Evolutionary conservation across 257 asterid genomes (phyloP).

Genomic region (Knoxia roxburghii): DNA sequence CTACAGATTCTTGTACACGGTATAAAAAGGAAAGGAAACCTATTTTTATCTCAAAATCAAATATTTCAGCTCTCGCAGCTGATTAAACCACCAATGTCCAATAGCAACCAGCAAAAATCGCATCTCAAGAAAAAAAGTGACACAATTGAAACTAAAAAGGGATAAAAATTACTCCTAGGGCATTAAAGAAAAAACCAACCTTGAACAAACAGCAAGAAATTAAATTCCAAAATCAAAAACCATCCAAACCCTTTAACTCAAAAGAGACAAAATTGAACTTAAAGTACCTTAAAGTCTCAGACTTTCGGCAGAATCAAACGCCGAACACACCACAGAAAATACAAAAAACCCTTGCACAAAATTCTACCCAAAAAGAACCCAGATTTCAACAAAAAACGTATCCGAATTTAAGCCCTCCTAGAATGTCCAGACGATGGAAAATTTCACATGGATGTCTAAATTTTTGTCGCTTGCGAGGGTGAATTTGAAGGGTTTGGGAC

Average conservation of each 20-base stretch:
- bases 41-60: background rate
- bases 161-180: background rate
- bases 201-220: conserved; percentile 2
- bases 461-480: conserved; percentile 8
- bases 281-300: conserved; percentile 20
- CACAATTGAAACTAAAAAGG: background rate
- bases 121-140: background rate
- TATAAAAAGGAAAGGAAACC: background rate
- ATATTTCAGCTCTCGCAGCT: background rate
- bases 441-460: conserved; percentile 16
- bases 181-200: background rate
- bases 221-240: conserved; percentile 10
- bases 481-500: conserved; percentile 18
- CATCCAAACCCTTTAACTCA: conserved; percentile 23
- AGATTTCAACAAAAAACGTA: background rate
- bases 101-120: conserved; percentile 1
- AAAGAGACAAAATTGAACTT: conserved; percentile 6
- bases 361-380: background rate
- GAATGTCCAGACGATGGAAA: background rate
- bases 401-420: background rate
- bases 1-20: background rate
- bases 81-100: background rate
- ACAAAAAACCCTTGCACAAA: conserved; percentile 12
- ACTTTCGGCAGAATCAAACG: conserved; percentile 19
- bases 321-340: background rate